These are phyloP conservation scores for Stachybotrys elegans DNA, from an alignment of 2,329 filamentous ascomycete genomes.

Conservation along the genomic window DNA sequence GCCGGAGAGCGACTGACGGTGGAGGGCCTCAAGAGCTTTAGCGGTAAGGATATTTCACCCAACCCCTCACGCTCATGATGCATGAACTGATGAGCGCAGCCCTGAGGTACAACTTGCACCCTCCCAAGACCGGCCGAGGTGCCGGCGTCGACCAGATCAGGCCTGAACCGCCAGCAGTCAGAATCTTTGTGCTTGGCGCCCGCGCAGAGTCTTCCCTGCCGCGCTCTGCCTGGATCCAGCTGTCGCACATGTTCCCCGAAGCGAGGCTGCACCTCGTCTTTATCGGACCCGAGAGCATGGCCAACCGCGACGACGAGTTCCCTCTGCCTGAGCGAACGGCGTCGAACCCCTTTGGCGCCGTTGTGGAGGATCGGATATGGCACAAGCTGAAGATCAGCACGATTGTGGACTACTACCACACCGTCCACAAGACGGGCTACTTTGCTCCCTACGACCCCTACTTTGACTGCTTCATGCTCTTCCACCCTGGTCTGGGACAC, in stretches of 20 bases:
- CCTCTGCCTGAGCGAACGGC: slow-evolving; percentile 82
- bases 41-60: slow-evolving; percentile 63
- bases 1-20: slow-evolving; percentile 70
- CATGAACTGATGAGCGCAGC: slow-evolving; percentile 51
- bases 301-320: slow-evolving; percentile 88
- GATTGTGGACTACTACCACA: slow-evolving; percentile 97
- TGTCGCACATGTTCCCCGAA: slow-evolving; percentile 91
- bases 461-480: slow-evolving; percentile 95
- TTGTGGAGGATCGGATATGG: slow-evolving; percentile 86
- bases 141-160: slow-evolving; percentile 72
- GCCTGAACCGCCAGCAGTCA: slow-evolving; percentile 79
- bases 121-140: slow-evolving; percentile 72
- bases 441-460: slow-evolving; percentile 97
- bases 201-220: slow-evolving; percentile 96
- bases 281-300: slow-evolving; percentile 94
- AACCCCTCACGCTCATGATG: too few species aligned
- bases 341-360: slow-evolving; percentile 84
- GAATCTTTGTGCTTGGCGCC: slow-evolving; percentile 88
- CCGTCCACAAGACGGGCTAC: slow-evolving; percentile 81
- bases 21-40: slow-evolving; percentile 91
- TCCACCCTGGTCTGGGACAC: slow-evolving; percentile 94
- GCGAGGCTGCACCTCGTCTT: slow-evolving; percentile 88
- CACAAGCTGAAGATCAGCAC: slow-evolving; percentile 94
- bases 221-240: slow-evolving; percentile 87
- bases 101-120: slow-evolving; percentile 88